Percentiles rank a stretch among this genome's conserved stretches.
These are phyloP conservation scores for Myriangium duriaei DNA, from an alignment of 2,329 filamentous ascomycete genomes.

Conservation along the genomic window DNA sequence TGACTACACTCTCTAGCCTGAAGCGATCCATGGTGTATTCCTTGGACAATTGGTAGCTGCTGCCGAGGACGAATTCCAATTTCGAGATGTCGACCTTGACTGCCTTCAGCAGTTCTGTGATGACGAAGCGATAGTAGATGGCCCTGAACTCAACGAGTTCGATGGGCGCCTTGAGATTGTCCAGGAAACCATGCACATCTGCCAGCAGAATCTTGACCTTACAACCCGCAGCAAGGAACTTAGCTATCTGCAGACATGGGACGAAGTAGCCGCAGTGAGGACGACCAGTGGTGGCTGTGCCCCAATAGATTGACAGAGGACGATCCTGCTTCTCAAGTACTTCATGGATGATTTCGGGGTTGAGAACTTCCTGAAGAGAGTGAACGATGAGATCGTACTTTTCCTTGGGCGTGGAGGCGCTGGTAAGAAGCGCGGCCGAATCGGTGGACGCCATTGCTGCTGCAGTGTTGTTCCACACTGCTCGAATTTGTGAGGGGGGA, in stretches of 20 bases:
- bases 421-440: background rate
- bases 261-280: slow-evolving; percentile 87
- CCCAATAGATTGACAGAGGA: slow-evolving; percentile 75
- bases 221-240: slow-evolving; percentile 75
- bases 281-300: slow-evolving; percentile 72
- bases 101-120: slow-evolving; percentile 61
- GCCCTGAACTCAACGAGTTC: slow-evolving; percentile 74
- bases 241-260: slow-evolving; percentile 76
- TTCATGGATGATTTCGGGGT: slow-evolving; percentile 69
- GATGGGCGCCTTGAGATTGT: slow-evolving; percentile 50
- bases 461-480: too few relatives aligned
- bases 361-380: slow-evolving; percentile 72
- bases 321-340: slow-evolving; percentile 57
- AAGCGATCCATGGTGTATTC: slow-evolving; percentile 83
- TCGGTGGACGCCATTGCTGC: slow-evolving; percentile 12
- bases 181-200: slow-evolving; percentile 57
- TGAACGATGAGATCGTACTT: slow-evolving; percentile 64
- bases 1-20: slow-evolving; percentile 56
- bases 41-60: slow-evolving; percentile 53
- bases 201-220: slow-evolving; percentile 38
- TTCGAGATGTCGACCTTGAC: slow-evolving; percentile 68
- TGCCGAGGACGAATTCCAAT: slow-evolving; percentile 74
- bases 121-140: slow-evolving; percentile 69
- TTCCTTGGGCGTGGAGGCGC: slow-evolving; percentile 33
- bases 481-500: too few relatives aligned